Evolutionary conservation across 1,139 yeast species (phyloP), one percentile per base, ranked within the genome.

Genomic region (Arxiozyma slooffiae): DNA sequence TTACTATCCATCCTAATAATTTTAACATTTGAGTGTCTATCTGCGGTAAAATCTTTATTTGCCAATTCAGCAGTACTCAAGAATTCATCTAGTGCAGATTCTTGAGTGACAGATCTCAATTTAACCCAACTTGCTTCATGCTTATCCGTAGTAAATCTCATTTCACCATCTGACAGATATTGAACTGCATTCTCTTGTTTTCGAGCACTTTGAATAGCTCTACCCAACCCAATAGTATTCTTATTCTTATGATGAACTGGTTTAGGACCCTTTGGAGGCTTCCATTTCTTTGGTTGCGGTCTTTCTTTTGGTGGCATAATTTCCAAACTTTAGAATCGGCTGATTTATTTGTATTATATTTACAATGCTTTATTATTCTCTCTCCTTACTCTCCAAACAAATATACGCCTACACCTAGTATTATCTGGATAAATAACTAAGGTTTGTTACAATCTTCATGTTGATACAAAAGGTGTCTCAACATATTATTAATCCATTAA

Each of bases 31-130:
- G 85, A 81, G 52, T 81, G 78, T 62, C 85, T 81, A 58, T 90
- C 97, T 3, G 98, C 96, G 7, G 96, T 82, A 69, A 94, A 92
- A 72, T 92, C 98, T 20, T 94, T 89, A 64, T 89, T 96, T 1
- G 97, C 97, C 56, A 94, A 76, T 67, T 87, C 95, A 0, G 98
- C 98, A 11, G 97, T 90, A 63, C 81, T 85, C 63, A 94, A 77
- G 68, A 94, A 90, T 70, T 92, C 98, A 68, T 94, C 98, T 57
- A 94, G 72, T 0, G 97, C 84, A 59, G 86, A 81, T 67, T 94
- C 97, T 62, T 94, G 97, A 0, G 98, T 92, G 24, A 92, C 95
- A 8, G 97, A 88, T 65, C 94, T 78, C 61, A 92, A 72, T 61
- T 89, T 88, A 49, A 86, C 95, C 95, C 96, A 87, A 55, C 77